Conservation (phyloP, 2,329 filamentous ascomycete genomes). For the Ophiostoma pallidulum region DNA sequence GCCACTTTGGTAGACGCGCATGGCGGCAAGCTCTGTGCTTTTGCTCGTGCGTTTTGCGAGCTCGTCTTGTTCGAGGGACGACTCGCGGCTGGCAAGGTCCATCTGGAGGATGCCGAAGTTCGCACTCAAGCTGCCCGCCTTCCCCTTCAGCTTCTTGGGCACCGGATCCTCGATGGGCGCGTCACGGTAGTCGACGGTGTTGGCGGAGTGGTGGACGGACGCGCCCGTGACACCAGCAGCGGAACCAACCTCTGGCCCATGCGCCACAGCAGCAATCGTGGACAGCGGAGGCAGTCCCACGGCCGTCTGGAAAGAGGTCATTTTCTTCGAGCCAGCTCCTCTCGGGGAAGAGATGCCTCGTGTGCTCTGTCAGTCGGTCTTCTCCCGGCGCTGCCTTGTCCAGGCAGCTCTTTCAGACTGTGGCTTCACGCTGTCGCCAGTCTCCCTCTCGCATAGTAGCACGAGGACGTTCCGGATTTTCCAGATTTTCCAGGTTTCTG, state of each 20-base stretch:
- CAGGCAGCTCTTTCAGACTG: no score
- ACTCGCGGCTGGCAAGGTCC: slow-evolving; percentile 37
- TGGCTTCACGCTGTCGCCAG: no score
- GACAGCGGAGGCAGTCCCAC: slow-evolving; percentile 16
- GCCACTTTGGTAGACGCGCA: slow-evolving; percentile 42
- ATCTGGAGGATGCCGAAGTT: slow-evolving; percentile 58
- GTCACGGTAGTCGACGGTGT: slow-evolving; percentile 25
- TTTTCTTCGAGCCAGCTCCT: neutral
- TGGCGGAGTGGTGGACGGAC: neutral
- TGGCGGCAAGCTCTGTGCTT: slow-evolving; percentile 49
- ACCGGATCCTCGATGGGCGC: slow-evolving; percentile 48
- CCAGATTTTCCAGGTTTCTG: no score
- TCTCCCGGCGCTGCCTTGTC: no score
- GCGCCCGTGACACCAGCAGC: neutral
- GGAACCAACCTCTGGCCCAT: neutral
- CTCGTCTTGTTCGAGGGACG: slow-evolving; percentile 37
- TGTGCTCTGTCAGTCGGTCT: no score
- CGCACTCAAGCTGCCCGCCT: slow-evolving; percentile 45
- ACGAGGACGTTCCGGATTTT: no score
- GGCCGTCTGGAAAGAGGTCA: slow-evolving; percentile 13
- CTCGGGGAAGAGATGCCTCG: no score
- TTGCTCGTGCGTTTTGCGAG: slow-evolving; percentile 54
- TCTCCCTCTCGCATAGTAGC: no score
- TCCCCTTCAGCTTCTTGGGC: slow-evolving; percentile 53
- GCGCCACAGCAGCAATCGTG: slow-evolving; percentile 11